phyloP scores from a whole-genome alignment of 2,329 filamentous ascomycete genomes.

The Hypomyces perniciosus region DNA sequence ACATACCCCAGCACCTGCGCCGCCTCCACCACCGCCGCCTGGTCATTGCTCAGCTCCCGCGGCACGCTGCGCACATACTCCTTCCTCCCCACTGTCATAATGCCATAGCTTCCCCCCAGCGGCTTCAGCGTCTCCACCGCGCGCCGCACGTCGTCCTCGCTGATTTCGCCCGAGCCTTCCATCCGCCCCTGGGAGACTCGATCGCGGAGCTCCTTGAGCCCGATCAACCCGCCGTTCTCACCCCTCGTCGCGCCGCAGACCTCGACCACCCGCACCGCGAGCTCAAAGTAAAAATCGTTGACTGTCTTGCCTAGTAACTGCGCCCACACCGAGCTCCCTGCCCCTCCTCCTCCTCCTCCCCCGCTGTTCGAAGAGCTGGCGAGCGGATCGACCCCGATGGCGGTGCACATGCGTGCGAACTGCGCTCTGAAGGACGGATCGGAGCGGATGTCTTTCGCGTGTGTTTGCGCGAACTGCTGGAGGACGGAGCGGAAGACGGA shows the following conservation, averaged over 20 bases:
- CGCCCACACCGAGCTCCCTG: constrained; percentile 73
- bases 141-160: constrained; percentile 87
- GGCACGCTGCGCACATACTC: constrained; percentile 89
- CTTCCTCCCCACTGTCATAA: constrained; percentile 76
- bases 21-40: constrained; percentile 85
- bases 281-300: constrained; percentile 97
- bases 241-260: constrained; percentile 78
- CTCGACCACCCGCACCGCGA: constrained; percentile 92
- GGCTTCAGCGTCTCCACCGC: constrained; percentile 84
- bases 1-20: constrained; percentile 87
- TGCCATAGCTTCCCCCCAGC: constrained; percentile 79
- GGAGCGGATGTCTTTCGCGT: constrained; percentile 91
- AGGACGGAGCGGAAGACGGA: constrained; percentile 93
- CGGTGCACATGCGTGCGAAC: constrained; percentile 96
- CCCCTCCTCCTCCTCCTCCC: constrained; percentile 42
- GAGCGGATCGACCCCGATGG: constrained; percentile 92
- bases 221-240: constrained; percentile 90
- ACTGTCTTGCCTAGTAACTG: constrained; percentile 87
- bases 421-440: constrained; percentile 93
- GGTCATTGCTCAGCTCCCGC: constrained; percentile 91
- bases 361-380: constrained; percentile 41
- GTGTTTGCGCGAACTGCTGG: constrained; percentile 90
- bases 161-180: constrained; percentile 72
- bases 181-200: constrained; percentile 66
- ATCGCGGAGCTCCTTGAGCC: constrained; percentile 72